A percentile compares a stretch with the other conserved stretches of the same genome.
These are phyloP conservation scores for Xylariales sp. DNA, from an alignment of 2,329 filamentous ascomycete species.

Conservation along the genomic window DNA sequence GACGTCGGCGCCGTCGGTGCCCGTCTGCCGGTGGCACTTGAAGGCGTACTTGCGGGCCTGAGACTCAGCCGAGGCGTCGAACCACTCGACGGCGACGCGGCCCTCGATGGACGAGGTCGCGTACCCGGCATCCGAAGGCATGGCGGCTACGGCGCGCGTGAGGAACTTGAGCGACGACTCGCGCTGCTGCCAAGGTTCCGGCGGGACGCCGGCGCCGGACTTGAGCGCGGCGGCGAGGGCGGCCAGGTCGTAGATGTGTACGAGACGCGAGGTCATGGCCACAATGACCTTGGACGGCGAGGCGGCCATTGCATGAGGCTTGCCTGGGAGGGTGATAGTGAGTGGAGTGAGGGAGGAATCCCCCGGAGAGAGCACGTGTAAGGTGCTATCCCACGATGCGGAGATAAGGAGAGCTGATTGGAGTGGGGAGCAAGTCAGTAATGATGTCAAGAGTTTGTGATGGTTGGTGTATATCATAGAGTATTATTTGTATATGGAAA, in stretches of 20 bases:
- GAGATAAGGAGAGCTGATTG: constrained; percentile 69
- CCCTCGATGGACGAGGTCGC: constrained; percentile 91
- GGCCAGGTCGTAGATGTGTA: constrained; percentile 89
- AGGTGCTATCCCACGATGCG: constrained; percentile 87
- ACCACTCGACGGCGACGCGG: constrained; percentile 95
- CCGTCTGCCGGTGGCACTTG: constrained; percentile 89
- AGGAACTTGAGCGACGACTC: constrained; percentile 96
- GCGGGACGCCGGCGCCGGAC: constrained; percentile 39
- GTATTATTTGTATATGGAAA: not conserved
- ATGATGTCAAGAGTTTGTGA: not conserved
- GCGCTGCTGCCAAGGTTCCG: constrained; percentile 83
- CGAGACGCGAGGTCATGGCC: constrained; percentile 89
- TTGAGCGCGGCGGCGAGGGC: constrained; percentile 55
- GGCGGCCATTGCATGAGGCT: constrained; percentile 82
- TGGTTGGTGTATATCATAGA: not conserved
- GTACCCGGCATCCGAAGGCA: constrained; percentile 95
- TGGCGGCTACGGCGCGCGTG: constrained; percentile 87
- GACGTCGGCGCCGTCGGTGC: constrained; percentile 61
- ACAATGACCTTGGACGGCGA: constrained; percentile 81
- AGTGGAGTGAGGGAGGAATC: constrained; percentile 51
- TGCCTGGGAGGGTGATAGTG: constrained; percentile 70
- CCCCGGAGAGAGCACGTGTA: constrained; percentile 74
- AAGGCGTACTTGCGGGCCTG: constrained; percentile 96
- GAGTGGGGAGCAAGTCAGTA: too few species aligned
- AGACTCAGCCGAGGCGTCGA: constrained; percentile 81